Conservation (phyloP, 2,329 filamentous ascomycete genomes). For the Cladosporium sp. region DNA sequence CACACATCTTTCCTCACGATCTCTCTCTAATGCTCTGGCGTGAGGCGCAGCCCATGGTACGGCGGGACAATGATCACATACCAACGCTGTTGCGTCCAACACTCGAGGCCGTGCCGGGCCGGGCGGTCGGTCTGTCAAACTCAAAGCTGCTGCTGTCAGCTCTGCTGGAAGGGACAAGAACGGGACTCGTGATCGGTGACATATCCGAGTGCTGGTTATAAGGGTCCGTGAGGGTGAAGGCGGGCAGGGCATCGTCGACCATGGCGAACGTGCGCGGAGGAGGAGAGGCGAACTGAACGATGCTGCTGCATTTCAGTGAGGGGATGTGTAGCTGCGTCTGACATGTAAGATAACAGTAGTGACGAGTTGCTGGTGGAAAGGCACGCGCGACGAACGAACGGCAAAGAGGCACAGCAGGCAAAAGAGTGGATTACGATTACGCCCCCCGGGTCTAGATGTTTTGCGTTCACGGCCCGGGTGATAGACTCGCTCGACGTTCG, state of each 20-base stretch:
- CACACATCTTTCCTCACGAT: too few species aligned
- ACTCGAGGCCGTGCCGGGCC: conserved; percentile 13
- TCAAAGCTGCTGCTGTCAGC: conserved; percentile 11
- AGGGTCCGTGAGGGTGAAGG: conserved; percentile 43
- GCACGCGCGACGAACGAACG: neutral
- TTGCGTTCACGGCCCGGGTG: neutral
- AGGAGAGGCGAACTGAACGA: too few species aligned
- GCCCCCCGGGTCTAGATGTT: neutral
- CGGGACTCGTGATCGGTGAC: conserved; percentile 16
- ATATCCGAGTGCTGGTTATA: conserved; percentile 32
- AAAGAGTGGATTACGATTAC: neutral
- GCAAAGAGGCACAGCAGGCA: neutral
- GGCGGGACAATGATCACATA: conserved; percentile 3
- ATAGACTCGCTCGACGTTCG: neutral
- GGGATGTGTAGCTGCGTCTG: neutral
- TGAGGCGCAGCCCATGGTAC: too few species aligned
- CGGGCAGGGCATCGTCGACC: conserved; percentile 28
- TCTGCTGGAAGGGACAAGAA: neutral
- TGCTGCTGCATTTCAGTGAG: conserved; percentile 1
- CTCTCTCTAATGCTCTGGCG: neutral
- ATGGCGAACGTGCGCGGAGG: neutral
- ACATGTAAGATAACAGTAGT: neutral
- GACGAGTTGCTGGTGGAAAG: neutral
- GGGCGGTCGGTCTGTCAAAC: conserved; percentile 5
- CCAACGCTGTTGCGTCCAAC: conserved; percentile 7